Evolutionary conservation across 192 early-diverging fungal genomes (phyloP), one percentile per base, ranked within the genome.

Genomic region (Coemansia sp.): DNA sequence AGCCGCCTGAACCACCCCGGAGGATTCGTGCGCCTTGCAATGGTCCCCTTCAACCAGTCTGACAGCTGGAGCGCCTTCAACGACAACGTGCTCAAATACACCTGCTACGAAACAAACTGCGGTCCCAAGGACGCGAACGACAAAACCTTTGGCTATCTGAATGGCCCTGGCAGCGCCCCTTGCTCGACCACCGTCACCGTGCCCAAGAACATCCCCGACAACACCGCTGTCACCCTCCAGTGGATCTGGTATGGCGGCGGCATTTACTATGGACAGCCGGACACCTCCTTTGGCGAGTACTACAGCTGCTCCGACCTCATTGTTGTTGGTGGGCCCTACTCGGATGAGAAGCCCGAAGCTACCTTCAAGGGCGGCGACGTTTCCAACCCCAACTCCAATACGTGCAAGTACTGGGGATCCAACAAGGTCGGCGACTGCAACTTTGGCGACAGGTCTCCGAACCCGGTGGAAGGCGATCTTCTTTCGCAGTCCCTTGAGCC

Each of bases 231-330:
- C 42, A 87, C 85, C 5, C 70, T 87, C 25, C 85, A 87, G 55
- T 85, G 83, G 85, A 77, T 85, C 29, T 87, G 85, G 85, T 85
- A 81, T 60, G 84, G 83, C 16, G 85, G 84, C 18, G 85, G 84
- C 8, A 73, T 85, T 60, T 85, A 85, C 67, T 85, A 85, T 57
- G 84, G 74, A 16, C 65, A 85, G 51, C 28, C 66, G 3, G 79
- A 84, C 24, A 72, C 81, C 2, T 83, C 83, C n/a, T 85, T 87
- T 53, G 82, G 83, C 30, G 84, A 87, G 48, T 87, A 83, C 65
- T 87, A 85, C 29, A 66, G 75, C 27, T 87, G 85, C 67, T 69
- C 74, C 0, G 84, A 87, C 56, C 73, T 84, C 46, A 71, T 74
- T 29, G 75, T 87, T 29, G 55, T 72, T 30, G 85, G 85, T 14